phyloP scores from a whole-genome alignment of 495 filamentous ascomycete species.

The Daldinia caldariorum region DNA sequence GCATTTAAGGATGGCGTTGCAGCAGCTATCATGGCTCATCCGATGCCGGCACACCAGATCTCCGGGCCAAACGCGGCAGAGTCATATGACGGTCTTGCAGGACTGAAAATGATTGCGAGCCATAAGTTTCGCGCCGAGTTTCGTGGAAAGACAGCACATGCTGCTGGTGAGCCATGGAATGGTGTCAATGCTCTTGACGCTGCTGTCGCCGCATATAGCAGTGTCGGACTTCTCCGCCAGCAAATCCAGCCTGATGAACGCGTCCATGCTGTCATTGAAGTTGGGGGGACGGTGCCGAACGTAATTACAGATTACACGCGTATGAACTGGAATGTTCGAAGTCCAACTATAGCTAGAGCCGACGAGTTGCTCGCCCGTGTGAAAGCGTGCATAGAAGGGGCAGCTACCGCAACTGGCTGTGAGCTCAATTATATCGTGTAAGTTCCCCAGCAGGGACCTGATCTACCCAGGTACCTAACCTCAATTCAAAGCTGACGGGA shows the following conservation, averaged over 20 bases:
- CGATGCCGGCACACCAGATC: constrained; percentile 52
- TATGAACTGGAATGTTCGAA: constrained; percentile 67
- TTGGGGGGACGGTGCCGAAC: constrained; percentile 60
- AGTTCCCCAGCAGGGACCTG: neutral
- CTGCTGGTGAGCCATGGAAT: constrained; percentile 71
- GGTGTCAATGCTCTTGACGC: constrained; percentile 73
- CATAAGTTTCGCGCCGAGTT: constrained; percentile 59
- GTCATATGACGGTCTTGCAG: constrained; percentile 47
- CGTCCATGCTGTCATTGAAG: constrained; percentile 57
- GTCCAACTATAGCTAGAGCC: constrained; percentile 54
- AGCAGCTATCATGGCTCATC: constrained; percentile 66
- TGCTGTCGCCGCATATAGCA: constrained; percentile 69
- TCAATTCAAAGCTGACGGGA: constrained; percentile 42
- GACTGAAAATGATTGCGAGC: constrained; percentile 63
- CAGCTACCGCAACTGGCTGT: constrained; percentile 66
- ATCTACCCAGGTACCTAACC: too few species aligned
- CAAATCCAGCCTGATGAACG: constrained; percentile 62
- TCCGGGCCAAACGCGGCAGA: constrained; percentile 6
- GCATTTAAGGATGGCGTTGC: constrained; percentile 58
- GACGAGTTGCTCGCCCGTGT: constrained; percentile 61
- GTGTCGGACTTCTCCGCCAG: constrained; percentile 68
- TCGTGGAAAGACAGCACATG: constrained; percentile 62
- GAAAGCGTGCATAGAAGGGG: constrained; percentile 65
- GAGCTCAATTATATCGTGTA: constrained; percentile 54
- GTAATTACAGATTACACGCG: constrained; percentile 65